phyloP scores from a whole-genome alignment of 2,329 filamentous ascomycete species.

The Cyphellophora europaea region DNA sequence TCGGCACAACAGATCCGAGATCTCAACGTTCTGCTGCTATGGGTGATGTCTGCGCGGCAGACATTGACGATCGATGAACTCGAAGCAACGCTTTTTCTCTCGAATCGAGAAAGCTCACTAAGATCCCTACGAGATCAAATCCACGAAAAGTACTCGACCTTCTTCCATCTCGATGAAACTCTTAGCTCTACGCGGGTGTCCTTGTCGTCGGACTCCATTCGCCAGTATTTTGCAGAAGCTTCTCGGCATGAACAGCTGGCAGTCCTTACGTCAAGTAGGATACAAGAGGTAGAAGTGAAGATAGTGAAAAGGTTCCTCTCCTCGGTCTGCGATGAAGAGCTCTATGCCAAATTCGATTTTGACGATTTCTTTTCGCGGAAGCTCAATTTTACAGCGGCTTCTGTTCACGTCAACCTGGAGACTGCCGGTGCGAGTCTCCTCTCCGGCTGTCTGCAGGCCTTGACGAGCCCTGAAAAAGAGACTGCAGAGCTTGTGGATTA shows the following conservation, averaged over 20 bases:
- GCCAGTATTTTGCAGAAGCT: background rate
- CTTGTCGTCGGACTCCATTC: background rate
- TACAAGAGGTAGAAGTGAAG: slow-evolving; percentile 1
- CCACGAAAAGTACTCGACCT: background rate
- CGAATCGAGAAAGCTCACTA: background rate
- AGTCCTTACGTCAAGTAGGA: background rate
- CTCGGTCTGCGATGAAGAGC: background rate
- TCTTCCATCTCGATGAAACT: background rate
- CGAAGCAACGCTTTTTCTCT: background rate
- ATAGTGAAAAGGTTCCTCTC: background rate
- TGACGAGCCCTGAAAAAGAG: background rate
- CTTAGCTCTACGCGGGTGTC: background rate
- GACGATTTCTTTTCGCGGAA: background rate
- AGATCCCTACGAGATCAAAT: background rate
- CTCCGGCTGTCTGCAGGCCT: background rate
- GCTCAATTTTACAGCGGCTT: background rate
- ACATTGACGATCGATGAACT: background rate
- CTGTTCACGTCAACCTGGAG: background rate
- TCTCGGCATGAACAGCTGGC: background rate
- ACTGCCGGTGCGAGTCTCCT: background rate
- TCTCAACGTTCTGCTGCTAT: background rate
- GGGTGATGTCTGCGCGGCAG: background rate
- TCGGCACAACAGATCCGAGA: background rate
- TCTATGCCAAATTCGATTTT: slow-evolving; percentile 1
- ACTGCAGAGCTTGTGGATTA: background rate